Evolutionary conservation across 2,329 filamentous ascomycete species (phyloP), one percentile per base, ranked within the genome.

Genomic region (Pezicula neosporulosa): DNA sequence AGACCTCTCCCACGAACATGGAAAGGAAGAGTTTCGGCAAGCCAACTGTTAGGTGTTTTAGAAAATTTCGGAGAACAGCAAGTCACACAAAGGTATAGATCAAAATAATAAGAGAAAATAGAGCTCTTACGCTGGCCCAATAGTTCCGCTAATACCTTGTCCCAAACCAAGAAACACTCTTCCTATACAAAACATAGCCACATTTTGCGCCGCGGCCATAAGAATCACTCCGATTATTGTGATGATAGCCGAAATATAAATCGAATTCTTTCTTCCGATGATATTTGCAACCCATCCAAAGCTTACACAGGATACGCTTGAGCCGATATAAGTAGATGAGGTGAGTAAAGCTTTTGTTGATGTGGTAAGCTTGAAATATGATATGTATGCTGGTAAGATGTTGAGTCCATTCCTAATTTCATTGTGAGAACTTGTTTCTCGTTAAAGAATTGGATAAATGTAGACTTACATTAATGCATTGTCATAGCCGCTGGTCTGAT

Each of bases 191-290:
- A 48, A 38, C 35, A 36, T 38, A 19, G 33, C 45, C 35, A 39
- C 35, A 36, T 28, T 39, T 33, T 39, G 21, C 33, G 24, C 36
- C 13, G 35, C 19, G 16, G 21, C 30, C 18, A 37, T 38, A 24
- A 36, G 24, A 33, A 48, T 28, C 19, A 41, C 37, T 13, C 47
- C 33, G 13, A 28, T 19, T 13, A 38, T 18, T 21, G 38, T 39
- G 38, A 44, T 24, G 35, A 49, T 35, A 12, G 42, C 39, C 19
- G 42, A 49, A 44, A 49, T 30, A 27, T 24, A 44, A 18, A 42
- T 35, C 18, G 47, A 39, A n/a, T 42, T 30, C 38, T 39, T 42
- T 35, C 35, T 16, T 35, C 27, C 21, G n/a, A 42, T 49, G 13
- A 42, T 35, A 21, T 49, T 39, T 44, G 47, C 36, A 6, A 41